phyloP scores from a whole-genome alignment of 768 basidiomycete genomes.

The Phanerochaete carnosa region DNA sequence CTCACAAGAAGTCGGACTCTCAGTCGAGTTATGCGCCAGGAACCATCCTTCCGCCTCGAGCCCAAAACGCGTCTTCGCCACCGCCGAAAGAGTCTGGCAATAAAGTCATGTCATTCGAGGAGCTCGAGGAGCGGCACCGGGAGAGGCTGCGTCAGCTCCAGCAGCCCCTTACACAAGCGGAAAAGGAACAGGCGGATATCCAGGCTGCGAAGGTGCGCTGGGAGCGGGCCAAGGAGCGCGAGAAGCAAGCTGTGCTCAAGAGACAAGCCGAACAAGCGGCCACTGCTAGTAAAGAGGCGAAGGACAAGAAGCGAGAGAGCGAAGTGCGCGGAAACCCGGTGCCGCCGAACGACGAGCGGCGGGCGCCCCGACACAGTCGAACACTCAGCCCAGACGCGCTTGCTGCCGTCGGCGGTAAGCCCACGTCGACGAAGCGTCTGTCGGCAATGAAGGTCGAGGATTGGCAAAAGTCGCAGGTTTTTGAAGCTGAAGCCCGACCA shows the following conservation, averaged over 20 bases:
- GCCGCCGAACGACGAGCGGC: conserved; percentile 9
- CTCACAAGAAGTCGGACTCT: conserved; percentile 21
- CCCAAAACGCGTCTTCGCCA: conserved; percentile 28
- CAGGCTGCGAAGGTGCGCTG: conserved; percentile 76
- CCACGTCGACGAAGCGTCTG: conserved; percentile 53
- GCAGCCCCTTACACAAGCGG: conserved; percentile 76
- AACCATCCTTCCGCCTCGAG: conserved; percentile 45
- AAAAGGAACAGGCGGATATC: conserved; percentile 73
- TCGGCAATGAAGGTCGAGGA: conserved; percentile 83
- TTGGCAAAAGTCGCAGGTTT: conserved; percentile 73
- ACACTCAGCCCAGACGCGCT: conserved; percentile 64
- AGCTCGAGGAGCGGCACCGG: conserved; percentile 81
- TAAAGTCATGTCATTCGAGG: conserved; percentile 80
- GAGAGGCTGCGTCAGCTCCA: conserved; percentile 83
- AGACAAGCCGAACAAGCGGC: conserved; percentile 70
- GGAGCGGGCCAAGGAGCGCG: conserved; percentile 72
- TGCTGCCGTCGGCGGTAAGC: conserved; percentile 33
- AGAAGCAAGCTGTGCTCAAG: conserved; percentile 70
- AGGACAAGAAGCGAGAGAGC: conserved; percentile 36
- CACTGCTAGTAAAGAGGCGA: conserved; percentile 34
- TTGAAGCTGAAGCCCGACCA: conserved; percentile 12
- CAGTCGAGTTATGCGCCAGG: conserved; percentile 37
- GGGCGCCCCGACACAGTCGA: conserved; percentile 36
- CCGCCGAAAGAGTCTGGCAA: conserved; percentile 44
- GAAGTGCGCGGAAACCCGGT: conserved; percentile 5